phyloP scores from a whole-genome alignment of 352 stramenopile species.

The Albugo candida region DNA sequence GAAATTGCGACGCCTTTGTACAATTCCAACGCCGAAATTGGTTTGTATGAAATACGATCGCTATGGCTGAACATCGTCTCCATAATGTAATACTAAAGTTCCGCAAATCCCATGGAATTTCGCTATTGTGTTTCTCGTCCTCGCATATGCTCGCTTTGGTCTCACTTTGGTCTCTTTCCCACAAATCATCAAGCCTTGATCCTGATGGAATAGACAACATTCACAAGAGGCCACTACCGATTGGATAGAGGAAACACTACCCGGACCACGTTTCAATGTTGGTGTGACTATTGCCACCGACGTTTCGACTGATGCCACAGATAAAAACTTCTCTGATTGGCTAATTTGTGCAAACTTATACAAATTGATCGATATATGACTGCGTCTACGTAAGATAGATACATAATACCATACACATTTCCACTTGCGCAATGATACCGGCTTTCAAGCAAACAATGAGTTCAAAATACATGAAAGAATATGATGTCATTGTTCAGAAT shows the following conservation, averaged over 20 bases:
- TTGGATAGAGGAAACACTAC: slow-evolving; percentile 37
- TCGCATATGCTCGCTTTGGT: slow-evolving; percentile 80
- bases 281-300: slow-evolving; percentile 23
- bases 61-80: slow-evolving; percentile 61
- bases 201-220: too few relatives aligned
- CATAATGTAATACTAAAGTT: slow-evolving; percentile 84
- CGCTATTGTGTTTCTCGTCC: too few relatives aligned
- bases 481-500: too few relatives aligned
- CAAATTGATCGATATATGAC: too few relatives aligned
- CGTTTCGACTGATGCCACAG: slow-evolving; percentile 51
- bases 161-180: slow-evolving; percentile 72
- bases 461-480: too few relatives aligned
- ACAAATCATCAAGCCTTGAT: slow-evolving; percentile 26
- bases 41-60: slow-evolving; percentile 22
- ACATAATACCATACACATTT: too few relatives aligned
- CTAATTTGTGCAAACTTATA: too few relatives aligned
- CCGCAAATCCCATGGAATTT: too few relatives aligned
- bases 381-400: too few relatives aligned
- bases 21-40: slow-evolving; percentile 15
- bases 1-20: slow-evolving; percentile 33
- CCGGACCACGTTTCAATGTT: slow-evolving; percentile 19
- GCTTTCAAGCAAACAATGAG: too few relatives aligned
- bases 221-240: slow-evolving; percentile 32
- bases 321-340: too few relatives aligned
- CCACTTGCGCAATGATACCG: too few relatives aligned